phyloP scores from a whole-genome alignment of 768 basidiomycete genomes.

The Termitomyces bulborhizus region DNA sequence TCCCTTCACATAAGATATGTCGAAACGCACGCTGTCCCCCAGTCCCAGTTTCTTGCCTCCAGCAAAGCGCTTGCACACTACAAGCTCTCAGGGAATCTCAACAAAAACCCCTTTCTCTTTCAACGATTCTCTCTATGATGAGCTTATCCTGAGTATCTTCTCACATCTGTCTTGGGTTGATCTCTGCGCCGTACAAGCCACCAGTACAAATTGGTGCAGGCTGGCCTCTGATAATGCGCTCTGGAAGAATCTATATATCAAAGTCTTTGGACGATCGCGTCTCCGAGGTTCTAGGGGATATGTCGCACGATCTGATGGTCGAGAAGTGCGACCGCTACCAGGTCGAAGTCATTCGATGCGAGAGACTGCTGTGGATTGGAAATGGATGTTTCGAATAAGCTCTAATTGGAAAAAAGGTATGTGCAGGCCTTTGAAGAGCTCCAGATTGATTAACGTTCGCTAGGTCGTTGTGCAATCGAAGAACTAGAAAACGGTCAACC shows the following conservation, averaged over 20 bases:
- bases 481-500: slow-evolving; percentile 18
- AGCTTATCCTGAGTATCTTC: slow-evolving; percentile 70
- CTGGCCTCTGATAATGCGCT: slow-evolving; percentile 66
- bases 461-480: slow-evolving; percentile 62
- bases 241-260: slow-evolving; percentile 64
- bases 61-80: slow-evolving; percentile 47
- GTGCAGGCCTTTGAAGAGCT: slow-evolving; percentile 9
- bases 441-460: neutral
- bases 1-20: slow-evolving; percentile 26
- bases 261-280: slow-evolving; percentile 59
- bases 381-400: slow-evolving; percentile 83
- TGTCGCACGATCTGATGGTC: slow-evolving; percentile 46
- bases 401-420: slow-evolving; percentile 77
- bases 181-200: slow-evolving; percentile 58
- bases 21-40: slow-evolving; percentile 46
- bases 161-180: slow-evolving; percentile 61
- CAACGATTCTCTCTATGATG: slow-evolving; percentile 62
- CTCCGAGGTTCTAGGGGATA: slow-evolving; percentile 66
- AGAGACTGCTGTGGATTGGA: slow-evolving; percentile 57
- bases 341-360: slow-evolving; percentile 35
- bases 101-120: slow-evolving; percentile 29
- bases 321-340: slow-evolving; percentile 55
- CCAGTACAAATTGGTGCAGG: slow-evolving; percentile 61
- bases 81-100: neutral
- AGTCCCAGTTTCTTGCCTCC: slow-evolving; percentile 42